Base-by-base conservation (phyloP, 2,329 filamentous ascomycete genomes). In the Hymenoscyphus linearis region DNA sequence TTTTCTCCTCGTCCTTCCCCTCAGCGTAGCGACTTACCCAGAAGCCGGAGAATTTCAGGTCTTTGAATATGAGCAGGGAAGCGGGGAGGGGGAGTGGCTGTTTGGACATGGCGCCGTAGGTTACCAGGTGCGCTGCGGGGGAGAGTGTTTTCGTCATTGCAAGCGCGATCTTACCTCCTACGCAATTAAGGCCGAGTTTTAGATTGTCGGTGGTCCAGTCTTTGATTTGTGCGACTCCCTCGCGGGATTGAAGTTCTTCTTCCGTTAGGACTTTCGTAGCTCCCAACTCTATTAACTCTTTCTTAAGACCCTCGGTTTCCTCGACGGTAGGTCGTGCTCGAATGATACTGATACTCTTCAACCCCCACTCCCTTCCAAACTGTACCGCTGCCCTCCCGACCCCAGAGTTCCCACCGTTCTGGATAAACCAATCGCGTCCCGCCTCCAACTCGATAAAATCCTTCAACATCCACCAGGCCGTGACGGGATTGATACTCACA, bases 381-480 rank as follows among this genome's bases (percentile, higher is more conserved):
- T 99, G 95, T 66, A 98, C 95, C 12, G 91, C 93, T 2, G 93
- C 90, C 44, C 95, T 81, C 1, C 95, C 95, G 16, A 99, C 95
- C 12, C 92, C 95, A 50, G 87, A 91, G 76, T 99, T 99, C 44
- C 93, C 95, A 7, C 93, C 95, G 74, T 99, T 99, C 76, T 99
- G 95, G 54, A 99, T 86, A 72, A 97, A 91, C 93, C 93, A 99
- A 60, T 96, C 88, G 59, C 93, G 90, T n/a, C 82, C 72, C 71
- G 87, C 75, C 3, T 78, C 72, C 27, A 62, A 34, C 16, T 35
- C 55, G 4, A 77, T 85, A 71, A 93, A 97, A 73, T 93, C 90
- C 60, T 86, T 85, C 62, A 99, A 82, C 87, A 99, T 96, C 59
- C 93, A 85, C 77, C 96, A 98, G 2, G 95, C 95, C 1, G 92